Base-by-base conservation (phyloP, 192 early-diverging fungal species). In the Diversispora epigaea region DNA sequence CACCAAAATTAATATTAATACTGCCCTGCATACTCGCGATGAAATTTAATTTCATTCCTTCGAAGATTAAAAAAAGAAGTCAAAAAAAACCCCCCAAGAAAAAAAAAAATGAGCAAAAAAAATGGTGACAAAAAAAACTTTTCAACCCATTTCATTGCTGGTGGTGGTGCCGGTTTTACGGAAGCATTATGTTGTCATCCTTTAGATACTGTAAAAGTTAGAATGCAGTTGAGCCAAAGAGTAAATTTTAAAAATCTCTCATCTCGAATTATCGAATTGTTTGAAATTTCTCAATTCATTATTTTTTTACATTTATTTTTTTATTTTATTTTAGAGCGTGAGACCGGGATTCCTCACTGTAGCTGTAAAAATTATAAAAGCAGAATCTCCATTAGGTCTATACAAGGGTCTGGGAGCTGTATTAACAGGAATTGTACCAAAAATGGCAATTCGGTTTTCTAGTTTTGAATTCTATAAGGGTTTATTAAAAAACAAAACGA, bases 321-420 rank as follows among this genome's bases (percentile, higher is more conserved):
- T 56, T 40, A 54, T 40, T 54, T 54, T 17, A 54, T 54, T 11
- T 5, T 22, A 75, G 73, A 40, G 45, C 11, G 46, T 8, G 19
- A 62, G 73, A 7, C 73, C 73, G 3, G 61, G 61, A 57, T 98
- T 99, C 79, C 77, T 98, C 25, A 88, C 88, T 44, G 93, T 93
- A n/a, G 97, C 95, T 39, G 73, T 87, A 32, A 87, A 90, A 62
- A 99, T 98, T 69, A 88, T 93, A 8, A 83, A 86, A 75, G 93
- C 90, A 74, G 97, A 99, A 79, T 94, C 94, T 17, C 83, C 94
- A 40, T 81, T 95, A 44, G 93, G 91, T 2, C 89, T 99, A 6
- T 99, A 99, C 91, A 97, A 97, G 86, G 97, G 97, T 71, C 87
- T 99, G 12, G 96, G 96, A 45, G 97, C 97, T 9, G 96, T 99